These are phyloP conservation scores for Nemophila menziesii DNA, from an alignment of 257 asterid genomes.

Conservation along the genomic window DNA sequence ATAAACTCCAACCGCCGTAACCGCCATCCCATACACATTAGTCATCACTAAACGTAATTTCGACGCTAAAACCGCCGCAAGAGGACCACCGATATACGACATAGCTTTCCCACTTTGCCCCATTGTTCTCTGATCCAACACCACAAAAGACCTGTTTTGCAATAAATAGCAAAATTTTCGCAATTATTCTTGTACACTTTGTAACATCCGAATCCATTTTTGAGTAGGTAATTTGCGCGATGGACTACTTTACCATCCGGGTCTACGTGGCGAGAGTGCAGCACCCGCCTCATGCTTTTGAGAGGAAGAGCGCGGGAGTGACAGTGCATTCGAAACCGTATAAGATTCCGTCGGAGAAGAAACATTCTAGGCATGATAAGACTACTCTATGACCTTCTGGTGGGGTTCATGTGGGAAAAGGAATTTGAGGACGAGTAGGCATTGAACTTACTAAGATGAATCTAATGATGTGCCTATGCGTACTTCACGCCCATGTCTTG, in stretches of 20 bases:
- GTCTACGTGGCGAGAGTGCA: slow-evolving; percentile 68
- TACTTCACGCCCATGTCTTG: slow-evolving; percentile 89
- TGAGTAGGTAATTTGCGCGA: slow-evolving; percentile 69
- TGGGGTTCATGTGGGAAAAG: slow-evolving; percentile 57
- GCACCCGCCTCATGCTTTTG: slow-evolving; percentile 91
- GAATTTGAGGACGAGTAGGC: slow-evolving; percentile 37
- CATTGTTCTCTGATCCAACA: slow-evolving; percentile 51
- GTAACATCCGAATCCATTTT: slow-evolving; percentile 78
- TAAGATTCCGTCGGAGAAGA: slow-evolving; percentile 75
- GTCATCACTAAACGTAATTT: slow-evolving; percentile 63
- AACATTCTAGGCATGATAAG: slow-evolving; percentile 69
- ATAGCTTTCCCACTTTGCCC: slow-evolving; percentile 92
- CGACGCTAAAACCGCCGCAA: slow-evolving; percentile 64
- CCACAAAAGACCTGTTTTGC: slow-evolving; percentile 89
- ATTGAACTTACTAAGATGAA: slow-evolving; percentile 64
- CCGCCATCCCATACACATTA: slow-evolving; percentile 59
- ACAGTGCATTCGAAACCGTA: slow-evolving; percentile 83
- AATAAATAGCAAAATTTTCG: slow-evolving; percentile 85
- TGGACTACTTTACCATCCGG: slow-evolving; percentile 36
- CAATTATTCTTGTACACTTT: slow-evolving; percentile 79
- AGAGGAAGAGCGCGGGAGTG: slow-evolving; percentile 57
- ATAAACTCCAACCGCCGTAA: slow-evolving; percentile 61
- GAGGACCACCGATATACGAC: slow-evolving; percentile 71
- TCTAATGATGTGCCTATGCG: slow-evolving; percentile 80
- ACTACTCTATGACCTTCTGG: slow-evolving; percentile 64